Conservation (phyloP, 306 rosid genomes). For the Dicorynia guianensis region DNA sequence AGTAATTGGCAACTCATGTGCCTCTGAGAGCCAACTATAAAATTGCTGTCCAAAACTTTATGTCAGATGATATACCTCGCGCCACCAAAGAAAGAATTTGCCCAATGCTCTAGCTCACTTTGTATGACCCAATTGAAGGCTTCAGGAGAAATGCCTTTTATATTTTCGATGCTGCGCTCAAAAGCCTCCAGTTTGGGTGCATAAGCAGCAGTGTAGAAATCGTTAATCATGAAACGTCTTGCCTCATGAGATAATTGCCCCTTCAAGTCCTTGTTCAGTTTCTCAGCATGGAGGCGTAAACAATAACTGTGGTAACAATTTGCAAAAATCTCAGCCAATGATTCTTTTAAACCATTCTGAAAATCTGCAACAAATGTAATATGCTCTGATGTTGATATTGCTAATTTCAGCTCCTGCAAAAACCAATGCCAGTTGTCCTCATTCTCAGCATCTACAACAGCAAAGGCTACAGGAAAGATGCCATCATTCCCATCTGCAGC, state of each 20-base stretch:
- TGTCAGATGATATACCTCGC: slow-evolving; percentile 77
- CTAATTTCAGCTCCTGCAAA: slow-evolving; percentile 72
- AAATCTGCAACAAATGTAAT: slow-evolving; percentile 89
- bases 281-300: slow-evolving; percentile 86
- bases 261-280: slow-evolving; percentile 89
- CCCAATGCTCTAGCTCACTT: slow-evolving; percentile 91
- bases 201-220: slow-evolving; percentile 85
- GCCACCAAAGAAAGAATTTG: slow-evolving; percentile 84
- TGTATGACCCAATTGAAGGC: slow-evolving; percentile 87
- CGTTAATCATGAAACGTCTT: slow-evolving; percentile 90
- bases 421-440: slow-evolving; percentile 96
- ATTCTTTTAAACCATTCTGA: slow-evolving; percentile 71
- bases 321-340: slow-evolving; percentile 74
- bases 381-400: slow-evolving; percentile 61
- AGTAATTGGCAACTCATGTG: slow-evolving; percentile 93
- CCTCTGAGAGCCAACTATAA: slow-evolving; percentile 91
- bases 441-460: slow-evolving; percentile 86
- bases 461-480: slow-evolving; percentile 87
- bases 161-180: slow-evolving; percentile 68
- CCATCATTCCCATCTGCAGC: slow-evolving; percentile 87
- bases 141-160: slow-evolving; percentile 89
- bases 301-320: slow-evolving; percentile 82
- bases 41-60: slow-evolving; percentile 85
- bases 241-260: slow-evolving; percentile 98
- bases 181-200: slow-evolving; percentile 77